Conservation (phyloP, 2,329 filamentous ascomycete genomes). For the Fusarium veterinarium region DNA sequence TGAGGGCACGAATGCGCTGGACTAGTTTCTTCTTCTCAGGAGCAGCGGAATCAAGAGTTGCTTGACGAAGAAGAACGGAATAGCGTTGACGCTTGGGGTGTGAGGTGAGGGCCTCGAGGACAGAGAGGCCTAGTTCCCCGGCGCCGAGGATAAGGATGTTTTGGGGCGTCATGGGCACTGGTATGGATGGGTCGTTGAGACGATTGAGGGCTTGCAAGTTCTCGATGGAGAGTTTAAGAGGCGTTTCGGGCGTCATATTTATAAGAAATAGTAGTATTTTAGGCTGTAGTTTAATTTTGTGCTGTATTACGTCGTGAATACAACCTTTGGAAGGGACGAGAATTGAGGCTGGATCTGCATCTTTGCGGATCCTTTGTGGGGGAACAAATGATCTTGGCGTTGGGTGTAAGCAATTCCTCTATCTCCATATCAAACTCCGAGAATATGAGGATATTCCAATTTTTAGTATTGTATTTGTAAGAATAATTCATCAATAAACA, state of each 20-base stretch:
- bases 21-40: conserved; percentile 51
- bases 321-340: background rate
- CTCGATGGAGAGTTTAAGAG: conserved; percentile 42
- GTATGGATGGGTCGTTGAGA: conserved; percentile 34
- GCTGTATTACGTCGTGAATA: conserved; percentile 6
- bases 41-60: conserved; percentile 55
- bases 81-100: conserved; percentile 59
- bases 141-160: conserved; percentile 71
- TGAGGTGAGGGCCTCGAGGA: conserved; percentile 62
- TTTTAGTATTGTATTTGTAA: background rate
- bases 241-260: conserved; percentile 33
- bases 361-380: background rate
- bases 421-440: conserved; percentile 31
- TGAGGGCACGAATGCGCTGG: conserved; percentile 50
- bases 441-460: background rate
- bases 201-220: conserved; percentile 42
- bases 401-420: background rate
- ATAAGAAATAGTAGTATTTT: conserved; percentile 8
- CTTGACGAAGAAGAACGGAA: conserved; percentile 65
- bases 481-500: background rate
- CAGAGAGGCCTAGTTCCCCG: conserved; percentile 71
- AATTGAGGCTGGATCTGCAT: conserved; percentile 4
- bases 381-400: conserved; percentile 1
- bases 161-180: conserved; percentile 36
- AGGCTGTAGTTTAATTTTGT: conserved; percentile 24